Conservation (phyloP, 2,329 filamentous ascomycete species). For the Pseudogymnoascus sp. region DNA sequence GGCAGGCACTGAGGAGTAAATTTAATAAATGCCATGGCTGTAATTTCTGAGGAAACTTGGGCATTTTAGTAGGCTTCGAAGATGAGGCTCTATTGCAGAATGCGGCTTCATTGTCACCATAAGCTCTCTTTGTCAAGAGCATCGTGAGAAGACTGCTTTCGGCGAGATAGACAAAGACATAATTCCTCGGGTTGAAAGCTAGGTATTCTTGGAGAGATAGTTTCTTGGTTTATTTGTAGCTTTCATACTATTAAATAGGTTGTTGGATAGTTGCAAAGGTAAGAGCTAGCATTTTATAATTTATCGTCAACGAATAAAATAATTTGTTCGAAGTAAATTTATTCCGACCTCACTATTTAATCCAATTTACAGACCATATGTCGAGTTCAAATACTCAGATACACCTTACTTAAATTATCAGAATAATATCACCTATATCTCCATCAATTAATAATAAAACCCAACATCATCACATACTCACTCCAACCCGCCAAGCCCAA, state of each 20-base stretch:
- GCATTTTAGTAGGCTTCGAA: neutral
- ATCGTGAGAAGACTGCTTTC: neutral
- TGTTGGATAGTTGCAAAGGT: neutral
- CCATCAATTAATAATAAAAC: neutral
- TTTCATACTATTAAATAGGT: neutral
- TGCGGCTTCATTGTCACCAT: neutral
- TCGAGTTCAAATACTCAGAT: neutral
- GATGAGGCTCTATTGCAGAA: neutral
- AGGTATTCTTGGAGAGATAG: neutral
- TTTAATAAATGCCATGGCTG: neutral
- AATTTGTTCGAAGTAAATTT: neutral
- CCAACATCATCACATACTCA: neutral
- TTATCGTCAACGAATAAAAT: neutral
- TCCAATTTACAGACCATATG: neutral
- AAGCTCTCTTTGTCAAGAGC: neutral
- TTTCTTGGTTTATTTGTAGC: neutral
- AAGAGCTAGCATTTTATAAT: neutral
- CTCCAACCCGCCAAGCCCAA: neutral
- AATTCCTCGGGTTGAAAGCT: neutral
- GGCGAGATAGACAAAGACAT: neutral
- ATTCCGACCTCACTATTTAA: neutral
- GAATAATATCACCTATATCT: neutral
- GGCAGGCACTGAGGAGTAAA: neutral
- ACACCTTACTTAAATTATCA: neutral
- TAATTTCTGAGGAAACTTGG: neutral